Evolutionary conservation across 2,329 filamentous ascomycete genomes (phyloP).

Genomic region (Lachnum nothofagi): DNA sequence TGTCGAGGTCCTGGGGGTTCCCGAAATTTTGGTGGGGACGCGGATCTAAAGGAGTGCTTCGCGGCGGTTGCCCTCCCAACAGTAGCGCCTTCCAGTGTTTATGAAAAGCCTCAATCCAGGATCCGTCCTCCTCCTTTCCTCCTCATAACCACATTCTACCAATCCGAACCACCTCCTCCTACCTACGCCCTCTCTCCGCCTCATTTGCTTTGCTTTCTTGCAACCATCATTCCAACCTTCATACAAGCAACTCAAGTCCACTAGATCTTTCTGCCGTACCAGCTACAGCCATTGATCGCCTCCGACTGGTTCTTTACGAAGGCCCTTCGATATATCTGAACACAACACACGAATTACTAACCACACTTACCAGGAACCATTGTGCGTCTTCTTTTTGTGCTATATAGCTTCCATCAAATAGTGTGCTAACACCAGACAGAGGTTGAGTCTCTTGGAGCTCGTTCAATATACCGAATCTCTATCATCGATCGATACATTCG

Average conservation of each 20-base stretch:
- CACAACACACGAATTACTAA: conserved; percentile 45
- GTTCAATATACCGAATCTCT: conserved; percentile 38
- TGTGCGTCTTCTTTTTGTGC: no score
- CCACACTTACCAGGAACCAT: conserved; percentile 49
- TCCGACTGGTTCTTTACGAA: conserved; percentile 44
- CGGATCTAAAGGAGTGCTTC: not conserved
- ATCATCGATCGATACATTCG: conserved; percentile 44
- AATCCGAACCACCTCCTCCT: conserved; percentile 28
- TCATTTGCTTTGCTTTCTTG: conserved; percentile 22
- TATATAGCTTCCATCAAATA: no score
- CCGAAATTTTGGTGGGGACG: not conserved
- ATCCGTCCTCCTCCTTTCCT: conserved; percentile 25
- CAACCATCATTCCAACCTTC: conserved; percentile 25
- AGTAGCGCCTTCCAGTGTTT: not conserved
- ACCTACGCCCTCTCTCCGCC: conserved; percentile 33
- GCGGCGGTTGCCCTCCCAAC: not conserved
- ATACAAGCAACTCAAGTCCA: conserved; percentile 31
- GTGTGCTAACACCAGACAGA: no score
- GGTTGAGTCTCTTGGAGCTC: conserved; percentile 56
- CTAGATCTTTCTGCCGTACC: conserved; percentile 45
- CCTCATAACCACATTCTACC: conserved; percentile 29
- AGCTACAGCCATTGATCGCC: conserved; percentile 43
- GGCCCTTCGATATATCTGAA: conserved; percentile 45
- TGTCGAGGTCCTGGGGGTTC: not conserved
- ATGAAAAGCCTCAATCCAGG: conserved; percentile 15